Base-by-base conservation (phyloP, 345 rosid species). In the Moricandia arvensis region DNA sequence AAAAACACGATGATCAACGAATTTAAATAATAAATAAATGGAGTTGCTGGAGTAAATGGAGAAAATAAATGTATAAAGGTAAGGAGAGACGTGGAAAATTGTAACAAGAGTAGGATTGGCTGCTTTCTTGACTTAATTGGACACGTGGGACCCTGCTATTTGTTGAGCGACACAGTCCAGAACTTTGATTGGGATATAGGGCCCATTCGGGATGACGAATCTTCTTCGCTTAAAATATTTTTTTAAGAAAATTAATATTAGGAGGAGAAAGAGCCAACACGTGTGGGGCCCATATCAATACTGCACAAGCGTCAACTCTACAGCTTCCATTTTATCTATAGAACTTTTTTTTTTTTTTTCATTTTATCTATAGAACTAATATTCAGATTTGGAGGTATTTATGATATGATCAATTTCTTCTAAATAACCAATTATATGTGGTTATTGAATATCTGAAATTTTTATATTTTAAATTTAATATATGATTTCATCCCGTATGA, bases 241-340 rank as follows among this genome's bases (percentile, higher is more conserved):
- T 21, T 21, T 21, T 21, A 21, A 21, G n/a, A n/a, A n/a, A n/a
- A n/a, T n/a, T n/a, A n/a, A n/a, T n/a, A 65, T 59, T 49, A 59
- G 49, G 77, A 51, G 59, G 74, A 68, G 77, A 54, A 73, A 73
- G 49, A 68, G 70, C 78, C 71, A 62, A n/a, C 74, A 73, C 21
- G 61, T 68, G 70, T 79, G 54, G 54, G 81, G 30, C 21, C 59
- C 60, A 31, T 26, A 30, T 49, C 45, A 33, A 16, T 31, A 78
- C 78, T 78, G 74, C 73, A 73, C 78, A 79, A 74, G 78, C 78
- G 81, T 78, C 81, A 78, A 78, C 81, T 72, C 37, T 51, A 79
- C 74, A 79, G 74, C 38, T 53, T 70, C 71, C 13, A 35, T 66
- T 72, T 21, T 21, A 21, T 21, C 24, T n/a, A n/a, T n/a, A n/a